A percentile compares a stretch with the other conserved stretches of the same genome.
Conservation (phyloP, 1,139 yeast species). For the Torulaspora globosa region DNA sequence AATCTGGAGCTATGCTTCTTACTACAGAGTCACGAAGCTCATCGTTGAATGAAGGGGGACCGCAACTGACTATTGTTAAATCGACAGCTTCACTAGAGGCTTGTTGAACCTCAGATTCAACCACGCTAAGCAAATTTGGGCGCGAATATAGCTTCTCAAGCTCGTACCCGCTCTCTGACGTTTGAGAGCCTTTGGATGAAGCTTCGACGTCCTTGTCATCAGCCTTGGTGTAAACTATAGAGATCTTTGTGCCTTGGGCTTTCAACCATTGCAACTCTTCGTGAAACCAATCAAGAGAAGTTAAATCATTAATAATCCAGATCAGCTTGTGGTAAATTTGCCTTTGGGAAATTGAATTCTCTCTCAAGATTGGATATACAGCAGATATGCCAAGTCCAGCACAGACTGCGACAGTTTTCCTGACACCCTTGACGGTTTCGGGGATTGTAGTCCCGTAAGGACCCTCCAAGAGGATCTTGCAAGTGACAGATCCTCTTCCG, state of each 20-base stretch:
- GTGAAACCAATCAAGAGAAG: conserved; percentile 41
- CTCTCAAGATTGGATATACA: conserved; percentile 26
- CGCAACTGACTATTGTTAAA: conserved; percentile 42
- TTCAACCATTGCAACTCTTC: conserved; percentile 37
- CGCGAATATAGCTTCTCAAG: conserved; percentile 37
- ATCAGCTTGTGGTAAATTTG: conserved; percentile 16
- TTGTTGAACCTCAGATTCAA: conserved; percentile 38
- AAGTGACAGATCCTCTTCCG: conserved; percentile 25
- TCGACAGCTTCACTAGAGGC: conserved; percentile 17
- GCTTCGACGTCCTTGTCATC: conserved; percentile 5
- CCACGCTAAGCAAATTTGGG: conserved; percentile 42
- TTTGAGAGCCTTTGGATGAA: not conserved
- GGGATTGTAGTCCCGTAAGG: conserved; percentile 59
- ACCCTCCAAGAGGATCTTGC: conserved; percentile 51
- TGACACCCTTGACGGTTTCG: conserved; percentile 13
- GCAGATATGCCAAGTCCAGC: conserved; percentile 34
- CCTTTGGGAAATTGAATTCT: conserved; percentile 7
- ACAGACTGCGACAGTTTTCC: conserved; percentile 26
- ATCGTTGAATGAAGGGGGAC: conserved; percentile 43
- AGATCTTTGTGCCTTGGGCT: conserved; percentile 30
- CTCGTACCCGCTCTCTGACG: conserved; percentile 9
- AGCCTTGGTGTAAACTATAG: conserved; percentile 7
- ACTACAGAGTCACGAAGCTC: conserved; percentile 38
- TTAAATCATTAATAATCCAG: conserved; percentile 28
- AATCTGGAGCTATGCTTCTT: conserved; percentile 26